A percentile compares a stretch with the other conserved stretches of the same genome.
Evolutionary conservation across 2,329 filamentous ascomycete species (phyloP).

Genomic region (Cladosporium oxysporum): DNA sequence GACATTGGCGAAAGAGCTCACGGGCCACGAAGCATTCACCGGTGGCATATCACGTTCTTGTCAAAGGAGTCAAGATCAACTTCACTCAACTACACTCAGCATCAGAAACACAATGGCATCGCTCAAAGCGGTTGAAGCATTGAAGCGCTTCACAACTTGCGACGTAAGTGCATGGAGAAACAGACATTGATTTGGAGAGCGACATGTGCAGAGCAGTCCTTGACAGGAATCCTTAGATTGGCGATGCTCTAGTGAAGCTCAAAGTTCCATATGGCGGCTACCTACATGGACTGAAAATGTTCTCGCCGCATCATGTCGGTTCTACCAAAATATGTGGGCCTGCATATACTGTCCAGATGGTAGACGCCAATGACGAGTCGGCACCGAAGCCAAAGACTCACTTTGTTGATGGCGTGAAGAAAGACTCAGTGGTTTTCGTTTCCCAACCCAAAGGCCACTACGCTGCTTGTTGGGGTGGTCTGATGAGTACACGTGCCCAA

Average conservation of each 20-base stretch:
- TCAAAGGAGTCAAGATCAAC: too few relatives aligned
- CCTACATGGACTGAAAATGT: constrained; percentile 56
- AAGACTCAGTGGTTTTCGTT: constrained; percentile 41
- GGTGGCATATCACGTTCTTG: too few relatives aligned
- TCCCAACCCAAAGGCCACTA: constrained; percentile 39
- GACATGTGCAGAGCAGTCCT: not conserved
- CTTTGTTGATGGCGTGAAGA: constrained; percentile 39
- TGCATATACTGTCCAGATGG: constrained; percentile 50
- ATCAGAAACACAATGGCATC: not conserved
- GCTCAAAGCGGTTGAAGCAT: not conserved
- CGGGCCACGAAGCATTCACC: too few relatives aligned
- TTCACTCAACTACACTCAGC: too few relatives aligned
- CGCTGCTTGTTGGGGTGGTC: constrained; percentile 42
- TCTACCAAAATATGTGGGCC: constrained; percentile 56
- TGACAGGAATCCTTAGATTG: constrained; percentile 32
- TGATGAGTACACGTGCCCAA: constrained; percentile 42
- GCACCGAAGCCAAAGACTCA: constrained; percentile 36
- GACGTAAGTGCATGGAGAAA: constrained; percentile 1
- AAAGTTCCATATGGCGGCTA: constrained; percentile 52
- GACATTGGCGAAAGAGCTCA: too few relatives aligned
- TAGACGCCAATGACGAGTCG: constrained; percentile 35
- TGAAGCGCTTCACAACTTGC: constrained; percentile 18
- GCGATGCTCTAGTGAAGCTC: constrained; percentile 56
- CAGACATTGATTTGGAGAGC: not conserved
- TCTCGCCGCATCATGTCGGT: constrained; percentile 57